Base-by-base conservation (phyloP, 441 rosid species). In the Lagerstroemia fauriei region DNA sequence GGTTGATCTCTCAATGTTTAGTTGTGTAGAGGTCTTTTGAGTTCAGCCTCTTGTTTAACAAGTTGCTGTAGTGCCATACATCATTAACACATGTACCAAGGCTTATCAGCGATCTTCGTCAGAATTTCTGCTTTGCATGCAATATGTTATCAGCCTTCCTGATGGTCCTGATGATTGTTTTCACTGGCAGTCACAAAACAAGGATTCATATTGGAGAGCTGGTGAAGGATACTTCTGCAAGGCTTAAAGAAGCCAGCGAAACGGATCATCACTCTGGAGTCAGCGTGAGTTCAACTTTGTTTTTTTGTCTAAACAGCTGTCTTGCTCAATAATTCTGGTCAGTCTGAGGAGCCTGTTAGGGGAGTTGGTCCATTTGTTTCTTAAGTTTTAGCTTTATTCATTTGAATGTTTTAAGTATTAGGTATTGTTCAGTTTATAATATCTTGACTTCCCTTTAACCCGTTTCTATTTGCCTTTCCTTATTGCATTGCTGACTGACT, bases 221-320 rank as follows among this genome's bases (percentile, higher is more conserved):
- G 85, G 94, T 92, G 78, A 95, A 91, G 83, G 93, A 90, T n/a
- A 92, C 97, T 80, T 92, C 97, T 46, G 88, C 88, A 13, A 92
- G 87, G 78, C 96, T 95, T 70, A 93, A 89, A 85, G 88, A 92
- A 91, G 94, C 95, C 75, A 91, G 93, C 66, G 94, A 93, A 87
- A 85, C 85, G 24, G 95, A 95, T 88, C 90, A 84, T 77, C 76
- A 86, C 72, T 88, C 82, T 76, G 86, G 87, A 83, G 89, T 90
- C 86, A 90, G 83, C 85, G 95, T 92, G 87, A 86, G 95, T 87
- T 79, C 48, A 38, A 72, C 84, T 66, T 25, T 16, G 25, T 17
- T 41, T 12, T n/a, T 41, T 48, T 75, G 50, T 12, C 17, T 78
- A 9, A n/a, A 50, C 29, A 14, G 44, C 73, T 44, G 22, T 76